Evolutionary conservation across 805 yeast genomes (phyloP), one percentile per base, ranked within the genome.

Genomic region (Nematodospora valgi): DNA sequence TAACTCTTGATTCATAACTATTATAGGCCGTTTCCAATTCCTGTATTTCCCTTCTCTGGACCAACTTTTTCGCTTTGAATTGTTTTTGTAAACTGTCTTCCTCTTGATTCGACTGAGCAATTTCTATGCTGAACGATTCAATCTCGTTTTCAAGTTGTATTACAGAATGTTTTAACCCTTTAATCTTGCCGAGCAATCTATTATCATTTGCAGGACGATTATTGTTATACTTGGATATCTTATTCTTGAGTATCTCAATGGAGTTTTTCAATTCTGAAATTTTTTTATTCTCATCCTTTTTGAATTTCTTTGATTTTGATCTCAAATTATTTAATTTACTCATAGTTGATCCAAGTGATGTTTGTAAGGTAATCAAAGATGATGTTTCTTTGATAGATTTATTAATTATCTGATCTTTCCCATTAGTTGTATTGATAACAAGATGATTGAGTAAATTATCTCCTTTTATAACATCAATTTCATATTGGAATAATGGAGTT

Each of bases 141-240:
- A 65, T 57, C 24, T 67, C 73, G 18, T 39, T 37, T 39, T 66
- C 70, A 30, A 64, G 47, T 44, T 67, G 72, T 11, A 48, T 46
- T 4, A 64, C 67, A 0, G 64, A 51, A 36, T 65, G 68, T 39
- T 65, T 56, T 29, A 67, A 53, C 5, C 70, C 68, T 40, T 60
- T 62, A 23, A 67, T 44, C 36, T 64, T 66, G 4, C 69, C 64
- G 38, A 57, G 50, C 0, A 51, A 43, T 31, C 67, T 46, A 17
- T 48, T 53, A 27, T 67, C 70, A 37, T 47, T 54, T 11, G 38
- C 31, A 10, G 29, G 38, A 22, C 47, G 50, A 23, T 47, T 51
- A 26, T 40, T 45, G 10, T 50, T 49, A 30, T 53, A 54, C 40
- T 59, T 64, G 4, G 55, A 49, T n/a, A 63, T 55, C 32, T 56